Evolutionary conservation across 2,329 filamentous ascomycete species (phyloP).

Genomic region (Metarhizium anisopliae): DNA sequence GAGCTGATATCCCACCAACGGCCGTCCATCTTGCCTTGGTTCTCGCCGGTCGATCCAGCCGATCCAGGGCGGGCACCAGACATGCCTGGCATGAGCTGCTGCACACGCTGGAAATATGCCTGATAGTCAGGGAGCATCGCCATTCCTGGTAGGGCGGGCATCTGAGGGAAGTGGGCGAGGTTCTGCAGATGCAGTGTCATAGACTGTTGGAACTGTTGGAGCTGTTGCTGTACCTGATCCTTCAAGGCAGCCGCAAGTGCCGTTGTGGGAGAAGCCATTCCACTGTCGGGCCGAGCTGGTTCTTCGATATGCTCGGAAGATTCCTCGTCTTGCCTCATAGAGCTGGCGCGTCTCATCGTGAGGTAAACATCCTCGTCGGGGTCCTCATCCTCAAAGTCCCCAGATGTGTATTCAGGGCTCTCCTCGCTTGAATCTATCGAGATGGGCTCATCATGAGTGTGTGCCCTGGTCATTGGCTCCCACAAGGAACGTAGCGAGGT

Average conservation of each 20-base stretch:
- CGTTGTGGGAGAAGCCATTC: slow-evolving; percentile 44
- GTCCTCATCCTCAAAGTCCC: slow-evolving; percentile 33
- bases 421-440: slow-evolving; percentile 33
- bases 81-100: slow-evolving; percentile 62
- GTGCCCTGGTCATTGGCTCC: slow-evolving; percentile 38
- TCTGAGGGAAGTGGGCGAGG: slow-evolving; percentile 38
- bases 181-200: slow-evolving; percentile 60
- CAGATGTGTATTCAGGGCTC: slow-evolving; percentile 36
- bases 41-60: slow-evolving; percentile 36
- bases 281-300: slow-evolving; percentile 21
- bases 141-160: slow-evolving; percentile 48
- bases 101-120: slow-evolving; percentile 57
- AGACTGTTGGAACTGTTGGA: slow-evolving; percentile 68
- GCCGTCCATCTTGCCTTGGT: slow-evolving; percentile 36
- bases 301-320: slow-evolving; percentile 28
- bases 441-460: slow-evolving; percentile 25
- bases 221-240: slow-evolving; percentile 63
- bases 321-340: slow-evolving; percentile 20
- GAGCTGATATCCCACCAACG: slow-evolving; percentile 63
- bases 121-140: slow-evolving; percentile 64
- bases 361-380: slow-evolving; percentile 27
- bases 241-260: slow-evolving; percentile 61
- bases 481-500: slow-evolving; percentile 59
- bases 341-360: slow-evolving; percentile 25
- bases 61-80: slow-evolving; percentile 40